Conservation (phyloP, 2,329 filamentous ascomycete genomes). For the Ophiosphaerella narmari region DNA sequence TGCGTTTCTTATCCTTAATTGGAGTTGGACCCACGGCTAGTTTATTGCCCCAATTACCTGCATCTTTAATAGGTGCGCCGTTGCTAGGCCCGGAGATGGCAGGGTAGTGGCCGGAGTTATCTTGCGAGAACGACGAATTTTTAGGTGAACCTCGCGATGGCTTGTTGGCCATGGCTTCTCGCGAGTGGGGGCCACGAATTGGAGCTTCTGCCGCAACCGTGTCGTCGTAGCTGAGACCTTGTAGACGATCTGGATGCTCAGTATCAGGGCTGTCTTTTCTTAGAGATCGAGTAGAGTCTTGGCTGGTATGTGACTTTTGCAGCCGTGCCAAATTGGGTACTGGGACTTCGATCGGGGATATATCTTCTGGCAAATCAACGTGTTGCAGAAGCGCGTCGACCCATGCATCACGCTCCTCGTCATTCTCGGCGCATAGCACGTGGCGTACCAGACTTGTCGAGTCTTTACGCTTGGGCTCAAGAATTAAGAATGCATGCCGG, state of each 20-base stretch:
- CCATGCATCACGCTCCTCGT: slow-evolving; percentile 90
- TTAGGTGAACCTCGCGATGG: slow-evolving; percentile 36
- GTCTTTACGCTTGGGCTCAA: slow-evolving; percentile 97
- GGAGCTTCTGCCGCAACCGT: slow-evolving; percentile 63
- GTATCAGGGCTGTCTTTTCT: slow-evolving; percentile 47
- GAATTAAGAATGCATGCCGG: slow-evolving; percentile 89
- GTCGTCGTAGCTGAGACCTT: slow-evolving; percentile 61
- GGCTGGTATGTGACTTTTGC: slow-evolving; percentile 48
- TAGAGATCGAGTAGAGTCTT: slow-evolving; percentile 34
- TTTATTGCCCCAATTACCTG: slow-evolving; percentile 84
- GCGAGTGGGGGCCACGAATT: slow-evolving; percentile 51
- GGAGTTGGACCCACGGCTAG: slow-evolving; percentile 40
- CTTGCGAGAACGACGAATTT: slow-evolving; percentile 41
- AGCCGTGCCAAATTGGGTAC: slow-evolving; percentile 22
- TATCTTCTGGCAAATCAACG: slow-evolving; percentile 71
- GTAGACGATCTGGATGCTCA: slow-evolving; percentile 44
- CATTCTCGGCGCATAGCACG: slow-evolving; percentile 93
- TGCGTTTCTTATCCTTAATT: slow-evolving; percentile 81
- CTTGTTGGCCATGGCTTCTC: slow-evolving; percentile 26
- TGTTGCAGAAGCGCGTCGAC: slow-evolving; percentile 88
- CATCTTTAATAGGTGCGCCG: slow-evolving; percentile 80
- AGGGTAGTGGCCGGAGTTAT: slow-evolving; percentile 42
- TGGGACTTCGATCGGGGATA: slow-evolving; percentile 52
- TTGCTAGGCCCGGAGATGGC: slow-evolving; percentile 84
- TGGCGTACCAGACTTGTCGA: slow-evolving; percentile 86